Conservation (phyloP, 164 flowering plant genomes). For the Hamamelis virginiana region DNA sequence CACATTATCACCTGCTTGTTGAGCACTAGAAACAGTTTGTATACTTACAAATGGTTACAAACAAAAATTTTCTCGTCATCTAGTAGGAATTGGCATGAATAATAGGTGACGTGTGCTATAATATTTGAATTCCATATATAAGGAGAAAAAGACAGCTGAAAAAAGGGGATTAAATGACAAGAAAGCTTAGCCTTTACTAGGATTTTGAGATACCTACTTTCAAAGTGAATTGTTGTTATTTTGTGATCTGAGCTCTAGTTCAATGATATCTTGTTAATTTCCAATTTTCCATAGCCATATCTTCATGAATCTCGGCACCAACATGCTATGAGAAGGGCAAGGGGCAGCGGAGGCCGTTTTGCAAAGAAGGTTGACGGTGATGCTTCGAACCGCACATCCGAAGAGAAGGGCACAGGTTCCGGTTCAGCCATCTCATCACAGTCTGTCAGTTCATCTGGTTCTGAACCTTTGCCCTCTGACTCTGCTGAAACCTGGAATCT, state of each 20-base stretch:
- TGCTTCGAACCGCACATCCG: constrained; percentile 21
- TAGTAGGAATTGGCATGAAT: no score
- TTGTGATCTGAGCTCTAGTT: neutral
- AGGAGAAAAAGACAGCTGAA: no score
- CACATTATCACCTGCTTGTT: no score
- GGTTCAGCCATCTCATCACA: constrained; percentile 22
- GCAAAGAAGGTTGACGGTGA: constrained; percentile 61
- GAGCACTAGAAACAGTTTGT: no score
- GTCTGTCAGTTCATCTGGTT: constrained; percentile 47
- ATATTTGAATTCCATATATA: no score
- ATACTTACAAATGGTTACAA: no score
- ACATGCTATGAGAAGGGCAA: constrained; percentile 84
- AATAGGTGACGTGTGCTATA: no score
- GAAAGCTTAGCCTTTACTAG: neutral
- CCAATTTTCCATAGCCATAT: constrained; percentile 60
- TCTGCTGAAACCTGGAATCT: constrained; percentile 33
- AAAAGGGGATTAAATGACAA: no score
- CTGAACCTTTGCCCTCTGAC: constrained; percentile 34
- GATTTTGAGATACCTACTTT: neutral
- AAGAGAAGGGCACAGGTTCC: constrained; percentile 30
- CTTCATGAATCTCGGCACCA: constrained; percentile 95
- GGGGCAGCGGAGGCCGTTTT: constrained; percentile 91
- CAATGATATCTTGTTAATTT: neutral
- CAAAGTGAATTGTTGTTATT: neutral
- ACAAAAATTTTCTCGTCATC: no score